Evolutionary conservation across 2,329 filamentous ascomycete species (phyloP).

Genomic region (Calonectria leucothoes): DNA sequence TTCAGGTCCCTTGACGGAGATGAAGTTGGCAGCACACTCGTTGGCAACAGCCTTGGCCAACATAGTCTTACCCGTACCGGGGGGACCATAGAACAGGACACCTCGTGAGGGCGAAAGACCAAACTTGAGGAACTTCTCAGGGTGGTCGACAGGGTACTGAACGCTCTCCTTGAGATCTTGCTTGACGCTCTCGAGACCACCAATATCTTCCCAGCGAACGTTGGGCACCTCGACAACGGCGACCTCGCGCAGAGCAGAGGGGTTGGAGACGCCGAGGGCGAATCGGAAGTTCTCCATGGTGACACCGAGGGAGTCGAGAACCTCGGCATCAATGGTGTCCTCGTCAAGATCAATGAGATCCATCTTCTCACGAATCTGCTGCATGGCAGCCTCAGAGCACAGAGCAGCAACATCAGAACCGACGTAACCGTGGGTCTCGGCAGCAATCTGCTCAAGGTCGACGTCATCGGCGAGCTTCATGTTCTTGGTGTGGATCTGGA

Average conservation of each 20-base stretch:
- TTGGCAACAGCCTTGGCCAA: conserved; percentile 99
- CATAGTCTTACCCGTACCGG: conserved; percentile 99
- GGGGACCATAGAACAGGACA: conserved; percentile 98
- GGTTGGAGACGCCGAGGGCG: conserved; percentile 97
- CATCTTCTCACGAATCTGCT: conserved; percentile 99
- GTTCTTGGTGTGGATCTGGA: conserved; percentile 99
- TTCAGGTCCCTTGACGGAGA: conserved; percentile 98
- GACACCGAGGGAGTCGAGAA: conserved; percentile 96
- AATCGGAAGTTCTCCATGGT: conserved; percentile 99
- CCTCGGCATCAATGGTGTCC: conserved; percentile 98
- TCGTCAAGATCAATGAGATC: conserved; percentile 98
- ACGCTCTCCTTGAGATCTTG: conserved; percentile 99
- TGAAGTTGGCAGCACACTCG: conserved; percentile 99
- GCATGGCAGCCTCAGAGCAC: conserved; percentile 99
- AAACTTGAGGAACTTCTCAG: conserved; percentile 99
- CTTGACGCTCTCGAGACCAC: conserved; percentile 98
- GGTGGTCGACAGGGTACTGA: conserved; percentile 98
- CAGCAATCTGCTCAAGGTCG: conserved; percentile 94
- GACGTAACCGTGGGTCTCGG: conserved; percentile 98
- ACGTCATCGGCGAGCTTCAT: conserved; percentile 99
- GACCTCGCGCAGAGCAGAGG: conserved; percentile 97
- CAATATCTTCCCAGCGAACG: conserved; percentile 99
- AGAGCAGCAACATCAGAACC: conserved; percentile 98
- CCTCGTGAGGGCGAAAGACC: conserved; percentile 97
- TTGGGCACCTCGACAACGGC: conserved; percentile 99